Percentiles rank a stretch among this genome's conserved stretches.
Evolutionary conservation across 176 grass and related monocot genomes (phyloP).

Genomic region (Cenchrus fungigraminus): DNA sequence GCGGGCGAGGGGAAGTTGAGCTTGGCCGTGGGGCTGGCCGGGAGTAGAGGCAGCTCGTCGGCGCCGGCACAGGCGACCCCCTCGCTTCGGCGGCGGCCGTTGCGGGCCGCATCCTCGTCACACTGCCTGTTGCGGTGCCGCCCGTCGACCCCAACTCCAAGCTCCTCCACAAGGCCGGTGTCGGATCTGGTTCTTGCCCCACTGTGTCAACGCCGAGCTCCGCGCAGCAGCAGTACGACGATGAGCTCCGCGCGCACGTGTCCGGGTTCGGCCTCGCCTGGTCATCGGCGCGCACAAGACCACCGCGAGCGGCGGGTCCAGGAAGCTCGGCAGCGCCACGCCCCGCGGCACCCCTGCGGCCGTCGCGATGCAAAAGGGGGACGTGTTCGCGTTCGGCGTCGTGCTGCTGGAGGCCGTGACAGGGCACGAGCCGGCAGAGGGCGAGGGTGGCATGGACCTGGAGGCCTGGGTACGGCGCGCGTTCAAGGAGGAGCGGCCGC

Average conservation of each 20-base stretch:
- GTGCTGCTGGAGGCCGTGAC: slow-evolving; percentile 91
- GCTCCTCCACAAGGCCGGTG: too few relatives aligned
- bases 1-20: too few relatives aligned
- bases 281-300: slow-evolving; percentile 69
- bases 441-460: slow-evolving; percentile 64
- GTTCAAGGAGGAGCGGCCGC: slow-evolving; percentile 94
- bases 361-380: slow-evolving; percentile 72
- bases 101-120: too few relatives aligned
- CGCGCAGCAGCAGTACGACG: slow-evolving; percentile 37
- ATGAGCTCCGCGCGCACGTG: slow-evolving; percentile 72
- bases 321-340: slow-evolving; percentile 54
- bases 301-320: slow-evolving; percentile 40
- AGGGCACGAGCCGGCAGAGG: slow-evolving; percentile 61
- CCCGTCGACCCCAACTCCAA: too few relatives aligned
- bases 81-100: too few relatives aligned
- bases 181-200: too few relatives aligned
- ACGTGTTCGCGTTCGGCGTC: slow-evolving; percentile 90
- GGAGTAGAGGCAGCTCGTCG: too few relatives aligned
- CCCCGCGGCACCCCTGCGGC: slow-evolving; percentile 32
- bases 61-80: too few relatives aligned
- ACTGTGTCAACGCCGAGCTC: too few relatives aligned
- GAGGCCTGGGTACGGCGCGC: slow-evolving; percentile 85
- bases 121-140: too few relatives aligned
- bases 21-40: too few relatives aligned
- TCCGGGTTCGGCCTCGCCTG: slow-evolving; percentile 90